These are phyloP conservation scores for Penicillium longicatenatum DNA, from an alignment of 495 filamentous ascomycete genomes.

Conservation along the genomic window DNA sequence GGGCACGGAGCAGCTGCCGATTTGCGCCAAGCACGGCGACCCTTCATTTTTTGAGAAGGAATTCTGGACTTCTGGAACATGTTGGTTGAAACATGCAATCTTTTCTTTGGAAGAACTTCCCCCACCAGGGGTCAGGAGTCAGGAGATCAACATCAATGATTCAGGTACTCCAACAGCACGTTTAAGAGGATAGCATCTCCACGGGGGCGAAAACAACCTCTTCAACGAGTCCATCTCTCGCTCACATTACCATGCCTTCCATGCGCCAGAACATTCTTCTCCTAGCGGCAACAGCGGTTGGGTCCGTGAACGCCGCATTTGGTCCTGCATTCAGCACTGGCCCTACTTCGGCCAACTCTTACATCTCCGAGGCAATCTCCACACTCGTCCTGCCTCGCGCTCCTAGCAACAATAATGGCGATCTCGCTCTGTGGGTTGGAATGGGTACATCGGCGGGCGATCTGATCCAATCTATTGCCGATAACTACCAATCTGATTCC, in stretches of 20 bases:
- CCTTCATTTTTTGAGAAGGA: background rate
- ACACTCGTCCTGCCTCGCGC: slow-evolving; percentile 37
- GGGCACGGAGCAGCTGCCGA: background rate
- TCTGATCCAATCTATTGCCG: slow-evolving; percentile 39
- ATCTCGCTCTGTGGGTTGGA: slow-evolving; percentile 38
- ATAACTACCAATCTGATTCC: slow-evolving; percentile 28
- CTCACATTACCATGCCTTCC: slow-evolving; percentile 18
- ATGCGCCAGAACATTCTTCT: slow-evolving; percentile 10
- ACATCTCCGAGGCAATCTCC: slow-evolving; percentile 38
- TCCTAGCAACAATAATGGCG: slow-evolving; percentile 27
- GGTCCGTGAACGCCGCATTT: slow-evolving; percentile 25
- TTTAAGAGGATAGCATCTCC: background rate
- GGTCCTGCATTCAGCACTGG: slow-evolving; percentile 41
- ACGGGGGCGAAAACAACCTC: background rate
- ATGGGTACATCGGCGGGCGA: slow-evolving; percentile 43
- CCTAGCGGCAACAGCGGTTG: slow-evolving; percentile 16
- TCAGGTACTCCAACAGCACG: background rate
- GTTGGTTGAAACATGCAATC: background rate
- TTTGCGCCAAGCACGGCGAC: background rate
- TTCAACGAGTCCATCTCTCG: background rate
- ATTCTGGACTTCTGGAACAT: background rate
- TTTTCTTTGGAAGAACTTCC: background rate
- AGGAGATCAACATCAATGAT: background rate
- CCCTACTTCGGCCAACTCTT: slow-evolving; percentile 34
- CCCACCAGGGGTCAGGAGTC: background rate